Base-by-base conservation (phyloP, 257 asterid species). In the Fraxinus anomala region DNA sequence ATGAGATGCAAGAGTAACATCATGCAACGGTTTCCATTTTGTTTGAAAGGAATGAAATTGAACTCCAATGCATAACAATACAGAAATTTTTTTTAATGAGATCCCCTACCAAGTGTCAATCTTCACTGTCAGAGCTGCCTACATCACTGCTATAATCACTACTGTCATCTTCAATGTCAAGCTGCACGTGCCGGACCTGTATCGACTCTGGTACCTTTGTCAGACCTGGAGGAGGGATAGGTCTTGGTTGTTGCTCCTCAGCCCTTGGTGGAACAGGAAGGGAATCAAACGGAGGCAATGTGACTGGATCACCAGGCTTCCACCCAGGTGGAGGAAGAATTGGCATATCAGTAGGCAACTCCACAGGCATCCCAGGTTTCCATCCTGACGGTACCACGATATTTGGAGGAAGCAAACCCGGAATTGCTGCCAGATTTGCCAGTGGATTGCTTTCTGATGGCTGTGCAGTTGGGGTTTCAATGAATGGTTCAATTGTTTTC, bases 331-430 rank as follows among this genome's bases (percentile, higher is more conserved):
- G 99, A 36, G 96, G 96, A 37, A 86, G 84, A 67, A 83, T 82
- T 7, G 98, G 97, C 34, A 94, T 30, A 86, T 92, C 95, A 65
- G 81, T 89, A 1, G 96, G 96, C 86, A 92, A 76, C 81, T 91
- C 94, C 81, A 94, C 97, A 7, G 96, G 97, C 99, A 94, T 92
- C 34, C 99, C 98, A 6, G 97, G 96, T 81, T 91, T 87, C 99
- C 98, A 94, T 69, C 97, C 96, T 6, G 95, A 79, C 61, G 99
- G 99, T 3, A 91, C 88, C 6, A 88, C 92, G 37, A 94, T 81
- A 81, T 88, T 89, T 34, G 96, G 87, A 54, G 95, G 92, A 70
- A 91, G 72, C 82, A 88, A 70, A 8, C 91, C 89, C 31, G 80
- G 96, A 33, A 88, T 66, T 66, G 82, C 85, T 19, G 92, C 23